phyloP scores from a whole-genome alignment of 768 basidiomycete species.

The Podaxis mareebaensis region DNA sequence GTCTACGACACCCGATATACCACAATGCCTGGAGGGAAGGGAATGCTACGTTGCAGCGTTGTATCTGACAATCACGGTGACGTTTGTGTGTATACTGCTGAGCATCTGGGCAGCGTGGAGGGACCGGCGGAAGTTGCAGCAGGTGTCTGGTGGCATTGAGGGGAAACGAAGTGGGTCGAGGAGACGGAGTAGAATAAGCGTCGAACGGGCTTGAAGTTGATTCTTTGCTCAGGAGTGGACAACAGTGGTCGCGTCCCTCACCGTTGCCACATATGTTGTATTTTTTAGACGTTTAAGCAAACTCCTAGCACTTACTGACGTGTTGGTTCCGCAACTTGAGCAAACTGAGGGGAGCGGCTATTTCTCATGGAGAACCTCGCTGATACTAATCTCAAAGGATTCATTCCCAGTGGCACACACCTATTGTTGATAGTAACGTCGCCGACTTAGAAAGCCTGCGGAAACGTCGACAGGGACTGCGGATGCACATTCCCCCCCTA shows the following conservation, averaged over 20 bases:
- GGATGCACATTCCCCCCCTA: not conserved
- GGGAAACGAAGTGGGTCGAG: not conserved
- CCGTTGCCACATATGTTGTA: not conserved
- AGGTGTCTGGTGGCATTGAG: not conserved
- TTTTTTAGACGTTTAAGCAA: too few species aligned
- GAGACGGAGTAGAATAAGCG: not conserved
- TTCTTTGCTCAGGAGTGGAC: not conserved
- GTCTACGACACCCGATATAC: slow-evolving; percentile 20
- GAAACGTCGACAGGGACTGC: not conserved
- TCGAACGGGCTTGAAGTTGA: not conserved
- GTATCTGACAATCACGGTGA: slow-evolving; percentile 50
- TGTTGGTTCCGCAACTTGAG: too few species aligned
- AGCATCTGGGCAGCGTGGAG: slow-evolving; percentile 54
- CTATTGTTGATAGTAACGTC: not conserved
- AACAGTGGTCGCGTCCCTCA: not conserved
- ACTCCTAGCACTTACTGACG: too few species aligned
- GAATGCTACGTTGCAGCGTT: slow-evolving; percentile 63
- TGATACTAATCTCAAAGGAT: not conserved
- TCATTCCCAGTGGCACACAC: not conserved
- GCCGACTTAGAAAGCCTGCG: not conserved
- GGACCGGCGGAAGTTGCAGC: slow-evolving; percentile 37
- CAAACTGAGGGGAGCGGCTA: not conserved
- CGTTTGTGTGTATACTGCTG: slow-evolving; percentile 43
- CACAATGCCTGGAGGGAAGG: slow-evolving; percentile 57
- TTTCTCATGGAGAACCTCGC: not conserved